Conservation (phyloP, 1,284 basidiomycete species). For the Vanrija sp. region DNA sequence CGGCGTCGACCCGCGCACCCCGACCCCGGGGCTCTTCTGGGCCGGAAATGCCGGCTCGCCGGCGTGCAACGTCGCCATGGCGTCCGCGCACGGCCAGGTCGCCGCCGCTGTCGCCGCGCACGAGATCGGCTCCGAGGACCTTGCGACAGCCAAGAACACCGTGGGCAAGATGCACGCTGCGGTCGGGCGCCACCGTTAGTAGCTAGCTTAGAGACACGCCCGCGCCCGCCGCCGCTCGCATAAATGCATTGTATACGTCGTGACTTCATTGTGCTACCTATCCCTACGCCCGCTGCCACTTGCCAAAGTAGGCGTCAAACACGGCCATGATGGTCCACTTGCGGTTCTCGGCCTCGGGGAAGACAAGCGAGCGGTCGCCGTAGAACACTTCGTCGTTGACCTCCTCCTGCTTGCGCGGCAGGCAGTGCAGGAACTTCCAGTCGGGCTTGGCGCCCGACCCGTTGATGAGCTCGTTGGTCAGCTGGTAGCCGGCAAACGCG, state of each 20-base stretch:
- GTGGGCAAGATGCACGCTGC: too few species aligned
- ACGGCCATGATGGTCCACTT: conserved; percentile 90
- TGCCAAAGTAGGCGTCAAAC: conserved; percentile 17
- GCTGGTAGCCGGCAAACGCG: conserved; percentile 90
- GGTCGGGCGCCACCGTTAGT: too few species aligned
- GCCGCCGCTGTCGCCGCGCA: conserved; percentile 22
- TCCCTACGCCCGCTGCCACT: too few species aligned
- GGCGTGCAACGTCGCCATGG: conserved; percentile 22
- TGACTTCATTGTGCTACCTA: too few species aligned
- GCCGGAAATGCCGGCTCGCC: conserved; percentile 28
- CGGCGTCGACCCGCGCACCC: conserved; percentile 31
- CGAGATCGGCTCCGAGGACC: conserved; percentile 27
- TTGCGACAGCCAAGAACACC: background rate
- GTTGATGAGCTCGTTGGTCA: conserved; percentile 78
- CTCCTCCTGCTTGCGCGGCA: conserved; percentile 88
- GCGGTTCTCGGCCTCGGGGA: conserved; percentile 66
- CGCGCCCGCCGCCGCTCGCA: too few species aligned
- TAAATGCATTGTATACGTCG: too few species aligned
- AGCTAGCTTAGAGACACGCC: too few species aligned
- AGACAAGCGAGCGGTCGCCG: conserved; percentile 50
- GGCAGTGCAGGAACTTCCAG: conserved; percentile 96
- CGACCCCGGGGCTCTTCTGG: conserved; percentile 28
- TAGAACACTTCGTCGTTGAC: conserved; percentile 84
- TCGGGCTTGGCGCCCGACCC: conserved; percentile 76
- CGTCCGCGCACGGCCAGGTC: conserved; percentile 25